phyloP scores from a whole-genome alignment of 2,329 filamentous ascomycete species.

The Neofusicoccum kwambonambiense region DNA sequence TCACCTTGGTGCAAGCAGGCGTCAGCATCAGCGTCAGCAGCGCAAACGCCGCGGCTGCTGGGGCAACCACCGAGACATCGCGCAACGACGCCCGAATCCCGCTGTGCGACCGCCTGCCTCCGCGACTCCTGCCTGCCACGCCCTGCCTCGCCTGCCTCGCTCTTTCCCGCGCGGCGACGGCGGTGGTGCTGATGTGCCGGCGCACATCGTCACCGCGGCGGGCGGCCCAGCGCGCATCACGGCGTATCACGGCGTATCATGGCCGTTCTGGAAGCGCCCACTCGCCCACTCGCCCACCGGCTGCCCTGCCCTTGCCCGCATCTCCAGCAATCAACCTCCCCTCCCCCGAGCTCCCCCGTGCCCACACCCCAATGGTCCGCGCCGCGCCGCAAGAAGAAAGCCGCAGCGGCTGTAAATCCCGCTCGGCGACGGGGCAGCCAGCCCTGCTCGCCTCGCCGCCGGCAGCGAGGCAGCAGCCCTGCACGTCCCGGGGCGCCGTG shows the following conservation, averaged over 20 bases:
- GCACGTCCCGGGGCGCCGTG: not conserved
- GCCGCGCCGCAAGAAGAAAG: no score
- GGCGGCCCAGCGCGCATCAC: slow-evolving; percentile 4
- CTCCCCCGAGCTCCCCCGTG: not conserved
- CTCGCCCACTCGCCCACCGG: not conserved
- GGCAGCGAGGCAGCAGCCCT: not conserved
- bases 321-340: not conserved
- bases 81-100: not conserved
- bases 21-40: not conserved
- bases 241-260: not conserved
- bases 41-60: not conserved
- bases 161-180: not conserved
- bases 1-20: not conserved
- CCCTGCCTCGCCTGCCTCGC: slow-evolving; percentile 1
- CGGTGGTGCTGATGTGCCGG: not conserved
- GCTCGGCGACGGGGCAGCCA: no score
- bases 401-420: no score
- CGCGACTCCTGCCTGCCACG: no score
- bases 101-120: not conserved
- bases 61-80: not conserved
- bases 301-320: not conserved
- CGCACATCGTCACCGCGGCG: no score
- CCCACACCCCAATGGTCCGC: not conserved
- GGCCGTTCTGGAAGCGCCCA: slow-evolving; percentile 7
- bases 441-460: no score